Base-by-base conservation (phyloP, 768 basidiomycete species). In the Boletus vinaceobasis region DNA sequence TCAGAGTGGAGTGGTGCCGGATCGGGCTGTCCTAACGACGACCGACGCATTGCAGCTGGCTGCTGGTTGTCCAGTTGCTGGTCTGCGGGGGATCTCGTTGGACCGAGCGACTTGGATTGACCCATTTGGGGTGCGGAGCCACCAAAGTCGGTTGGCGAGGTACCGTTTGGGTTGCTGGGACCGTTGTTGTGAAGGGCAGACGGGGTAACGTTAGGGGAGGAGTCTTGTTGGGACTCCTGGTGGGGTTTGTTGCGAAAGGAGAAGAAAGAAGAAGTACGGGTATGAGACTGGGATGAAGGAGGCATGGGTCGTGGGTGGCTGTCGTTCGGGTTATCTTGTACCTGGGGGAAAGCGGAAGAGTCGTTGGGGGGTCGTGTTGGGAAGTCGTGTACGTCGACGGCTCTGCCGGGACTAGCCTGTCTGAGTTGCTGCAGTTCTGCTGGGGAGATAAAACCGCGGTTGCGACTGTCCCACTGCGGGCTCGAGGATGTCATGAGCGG, bases 1-100 rank as follows among this genome's bases (percentile, higher is more conserved):
- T 93, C 90, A 8, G 88, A 85, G 68, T 93, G 90, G 17, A 91
- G 73, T 14, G 79, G 79, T 1, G 77, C 68, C 1, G 77, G 47
- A n/a, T 64, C 0, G 23, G 59, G 48, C 19, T 60, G 65, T 15
- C 48, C 48, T 6, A 62, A 48, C 0, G 68, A 71, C 4, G 56
- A 38, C 47, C 63, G 60, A 5, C 69, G 69, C 3, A 52, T 8
- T 11, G 60, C 7, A 10, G 52, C 3, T 11, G 56, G 54, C 42
- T 47, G 67, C 8, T 70, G 65, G 40, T 59, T 69, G 65, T 63
- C 60, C 43, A 61, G 54, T 37, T 63, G 55, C 47, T 61, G 59
- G 38, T 61, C 64, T 35, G 64, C 13, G 33, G 59, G 51, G 35
- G 64, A 58, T 46, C 57, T 64, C 8, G 46, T 45, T 51, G 70